Conservation (phyloP, 2,329 filamentous ascomycete species). For the Emericellopsis atlantica region DNA sequence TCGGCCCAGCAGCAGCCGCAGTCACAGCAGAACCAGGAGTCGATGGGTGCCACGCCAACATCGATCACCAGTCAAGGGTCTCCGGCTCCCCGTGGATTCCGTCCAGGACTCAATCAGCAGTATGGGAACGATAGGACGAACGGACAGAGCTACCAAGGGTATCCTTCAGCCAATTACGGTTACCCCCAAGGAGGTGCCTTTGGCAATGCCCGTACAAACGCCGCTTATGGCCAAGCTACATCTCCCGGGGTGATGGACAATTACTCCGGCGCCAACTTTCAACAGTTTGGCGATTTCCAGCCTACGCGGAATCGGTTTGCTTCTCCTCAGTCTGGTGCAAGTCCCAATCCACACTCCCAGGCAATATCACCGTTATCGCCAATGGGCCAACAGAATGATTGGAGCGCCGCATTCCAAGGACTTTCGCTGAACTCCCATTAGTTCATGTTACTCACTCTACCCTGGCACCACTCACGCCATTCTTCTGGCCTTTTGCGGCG, state of each 20-base stretch:
- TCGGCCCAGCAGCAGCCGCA: slow-evolving; percentile 16
- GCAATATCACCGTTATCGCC: slow-evolving; percentile 13
- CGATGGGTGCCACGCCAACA: slow-evolving; percentile 13
- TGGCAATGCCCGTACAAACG: slow-evolving; percentile 16
- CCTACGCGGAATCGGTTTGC: slow-evolving; percentile 33
- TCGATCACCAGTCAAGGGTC: slow-evolving; percentile 8
- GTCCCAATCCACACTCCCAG: slow-evolving; percentile 20
- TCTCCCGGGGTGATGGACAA: slow-evolving; percentile 14
- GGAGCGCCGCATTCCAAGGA: slow-evolving; percentile 54
- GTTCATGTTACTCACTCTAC: slow-evolving; percentile 5
- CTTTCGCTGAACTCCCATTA: slow-evolving; percentile 56
- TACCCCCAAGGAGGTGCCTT: slow-evolving; percentile 18
- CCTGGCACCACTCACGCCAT: neutral
- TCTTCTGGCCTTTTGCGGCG: neutral
- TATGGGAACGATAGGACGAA: slow-evolving; percentile 8
- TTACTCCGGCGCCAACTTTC: slow-evolving; percentile 14
- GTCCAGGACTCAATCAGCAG: slow-evolving; percentile 16
- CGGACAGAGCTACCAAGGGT: slow-evolving; percentile 12
- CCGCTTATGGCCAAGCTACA: slow-evolving; percentile 14
- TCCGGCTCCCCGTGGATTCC: slow-evolving; percentile 27
- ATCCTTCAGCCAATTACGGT: slow-evolving; percentile 20
- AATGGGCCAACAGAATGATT: slow-evolving; percentile 40
- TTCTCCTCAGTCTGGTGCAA: slow-evolving; percentile 22
- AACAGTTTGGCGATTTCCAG: slow-evolving; percentile 29
- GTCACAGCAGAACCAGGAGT: neutral